These are phyloP conservation scores for Coemansia sp. DNA, from an alignment of 371 early-diverging fungal genomes.

Conservation along the genomic window DNA sequence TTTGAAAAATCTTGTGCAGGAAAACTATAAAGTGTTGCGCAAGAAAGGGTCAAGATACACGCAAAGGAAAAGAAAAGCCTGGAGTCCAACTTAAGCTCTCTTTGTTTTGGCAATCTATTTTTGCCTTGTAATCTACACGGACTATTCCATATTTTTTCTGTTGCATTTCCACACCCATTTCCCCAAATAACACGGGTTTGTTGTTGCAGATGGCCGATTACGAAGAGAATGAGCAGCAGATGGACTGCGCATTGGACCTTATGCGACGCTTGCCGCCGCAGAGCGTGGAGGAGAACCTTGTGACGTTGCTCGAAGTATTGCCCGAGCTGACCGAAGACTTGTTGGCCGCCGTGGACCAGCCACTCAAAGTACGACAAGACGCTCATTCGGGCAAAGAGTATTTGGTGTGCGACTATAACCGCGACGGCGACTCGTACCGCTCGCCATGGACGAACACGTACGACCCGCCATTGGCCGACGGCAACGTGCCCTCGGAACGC, in stretches of 20 bases:
- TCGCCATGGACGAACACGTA: conserved; percentile 97
- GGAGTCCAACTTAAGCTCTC: neutral
- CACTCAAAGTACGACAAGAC: conserved; percentile 80
- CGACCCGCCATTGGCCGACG: conserved; percentile 82
- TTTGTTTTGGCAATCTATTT: neutral
- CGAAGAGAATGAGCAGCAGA: conserved; percentile 54
- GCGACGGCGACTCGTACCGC: conserved; percentile 94
- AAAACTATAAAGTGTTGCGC: neutral
- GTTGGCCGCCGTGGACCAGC: conserved; percentile 89
- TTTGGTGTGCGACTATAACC: conserved; percentile 92
- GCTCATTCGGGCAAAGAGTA: conserved; percentile 75
- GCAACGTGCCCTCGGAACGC: conserved; percentile 71
- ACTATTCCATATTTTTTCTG: neutral
- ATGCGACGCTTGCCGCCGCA: conserved; percentile 96
- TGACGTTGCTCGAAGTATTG: conserved; percentile 75
- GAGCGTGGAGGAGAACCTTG: conserved; percentile 83
- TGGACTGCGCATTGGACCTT: conserved; percentile 93
- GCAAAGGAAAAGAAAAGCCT: neutral
- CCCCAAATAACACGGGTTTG: neutral
- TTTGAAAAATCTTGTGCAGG: neutral
- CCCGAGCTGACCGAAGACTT: conserved; percentile 91
- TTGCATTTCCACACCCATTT: neutral
- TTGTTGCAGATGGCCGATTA: conserved; percentile 29
- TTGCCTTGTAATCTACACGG: neutral
- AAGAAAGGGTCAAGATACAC: no score